Base-by-base conservation (phyloP, 1,284 basidiomycete genomes). In the Cutaneotrichosporon arboriforme region DNA sequence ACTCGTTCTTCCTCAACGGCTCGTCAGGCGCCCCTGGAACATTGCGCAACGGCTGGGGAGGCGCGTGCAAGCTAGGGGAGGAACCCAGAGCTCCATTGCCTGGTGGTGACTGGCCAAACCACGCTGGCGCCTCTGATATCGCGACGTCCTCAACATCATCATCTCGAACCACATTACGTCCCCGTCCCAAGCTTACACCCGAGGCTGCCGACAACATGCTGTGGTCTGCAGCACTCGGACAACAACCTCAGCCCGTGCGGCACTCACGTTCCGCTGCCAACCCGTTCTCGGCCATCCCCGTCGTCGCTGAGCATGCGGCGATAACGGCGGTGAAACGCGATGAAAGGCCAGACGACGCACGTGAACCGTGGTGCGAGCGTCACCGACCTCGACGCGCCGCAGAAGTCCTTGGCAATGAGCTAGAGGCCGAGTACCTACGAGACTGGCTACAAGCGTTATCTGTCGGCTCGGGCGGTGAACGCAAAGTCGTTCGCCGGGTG, bases 381-480 rank as follows among this genome's bases (percentile, higher is more conserved):
- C 94, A 87, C 80, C 81, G 82, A 21, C 92, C 92, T 8, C 80
- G 78, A 48, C 73, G 77, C 34, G 87, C 90, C 1, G 76, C 80
- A 14, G 81, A 93, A 61, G 84, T 94, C 0, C 77, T 97, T 1
- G 89, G 88, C 9, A 96, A 94, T 68, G 84, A 88, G 68, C 66
- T 75, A 4, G 82, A 84, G 53, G 84, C 90, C 0, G 66, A 78
- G 15, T 90, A 87, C 72, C 79, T 96, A 38, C 82, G 85, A 34
- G 83, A 88, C 52, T 97, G 92, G 92, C 79, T 96, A 15, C 77
- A 87, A 9, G 82, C 83, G 51, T 70, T 94, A 5, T 81, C 83
- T 17, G 75, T 82, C 13, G 78, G 79, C 45, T 56, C 60, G 65
- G 66, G 69, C 68, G 42, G 70, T 75, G 47, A 68, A 68, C 57